Percentiles rank a stretch among this genome's conserved stretches.
Conservation (phyloP, 805 yeast genomes). For the Schizosaccharomyces cryophilus region DNA sequence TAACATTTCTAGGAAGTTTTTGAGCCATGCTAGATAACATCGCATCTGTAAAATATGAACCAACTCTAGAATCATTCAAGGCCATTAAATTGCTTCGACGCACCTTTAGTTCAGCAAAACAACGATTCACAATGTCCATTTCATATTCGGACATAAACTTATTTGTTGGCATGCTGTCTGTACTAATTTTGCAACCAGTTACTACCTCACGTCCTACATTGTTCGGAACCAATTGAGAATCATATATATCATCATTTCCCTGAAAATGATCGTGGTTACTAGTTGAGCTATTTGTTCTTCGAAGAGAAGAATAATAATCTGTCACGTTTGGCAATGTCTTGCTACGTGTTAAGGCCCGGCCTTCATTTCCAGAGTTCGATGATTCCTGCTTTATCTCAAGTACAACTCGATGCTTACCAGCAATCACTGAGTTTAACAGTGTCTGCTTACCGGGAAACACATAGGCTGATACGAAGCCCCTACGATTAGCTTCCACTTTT, state of each 20-base stretch:
- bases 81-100: not conserved
- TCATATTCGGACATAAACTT: not conserved
- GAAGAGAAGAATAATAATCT: not conserved
- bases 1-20: constrained; percentile 2
- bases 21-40: constrained; percentile 4
- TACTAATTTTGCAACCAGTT: not conserved
- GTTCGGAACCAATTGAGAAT: not conserved
- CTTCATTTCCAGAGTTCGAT: not conserved
- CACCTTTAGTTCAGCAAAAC: not conserved
- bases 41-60: constrained; percentile 1
- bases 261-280: not conserved
- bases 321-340: not conserved
- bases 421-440: constrained; percentile 25
- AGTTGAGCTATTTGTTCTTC: too few relatives aligned
- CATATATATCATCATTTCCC: not conserved
- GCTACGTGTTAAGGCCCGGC: not conserved
- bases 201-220: too few relatives aligned
- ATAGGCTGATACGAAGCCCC: constrained; percentile 66
- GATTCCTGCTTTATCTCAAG: constrained; percentile 1
- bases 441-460: constrained; percentile 29
- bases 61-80: not conserved
- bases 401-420: constrained; percentile 20
- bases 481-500: constrained; percentile 41
- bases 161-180: not conserved
- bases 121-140: not conserved